Evolutionary conservation across 768 basidiomycete species (phyloP).

Genomic region (Kwoniella dendrophila): DNA sequence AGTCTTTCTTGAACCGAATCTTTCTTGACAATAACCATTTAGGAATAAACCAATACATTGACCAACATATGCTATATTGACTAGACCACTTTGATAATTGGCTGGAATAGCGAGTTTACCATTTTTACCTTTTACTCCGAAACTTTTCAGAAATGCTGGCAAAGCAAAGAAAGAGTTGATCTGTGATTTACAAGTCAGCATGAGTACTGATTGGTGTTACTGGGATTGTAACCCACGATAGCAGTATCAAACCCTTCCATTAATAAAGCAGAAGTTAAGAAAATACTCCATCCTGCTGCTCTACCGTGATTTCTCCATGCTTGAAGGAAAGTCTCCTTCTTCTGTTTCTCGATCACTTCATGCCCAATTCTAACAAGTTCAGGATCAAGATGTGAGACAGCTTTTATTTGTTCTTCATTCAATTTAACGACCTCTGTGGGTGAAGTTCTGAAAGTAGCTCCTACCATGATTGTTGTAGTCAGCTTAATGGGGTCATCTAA

Average conservation of each 20-base stretch:
- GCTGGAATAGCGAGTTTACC: conserved; percentile 47
- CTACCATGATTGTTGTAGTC: conserved; percentile 3
- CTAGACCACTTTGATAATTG: conserved; percentile 48
- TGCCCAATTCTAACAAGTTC: conserved; percentile 31
- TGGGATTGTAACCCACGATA: conserved; percentile 17
- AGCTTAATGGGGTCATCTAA: not conserved
- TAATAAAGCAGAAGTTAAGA: conserved; percentile 29
- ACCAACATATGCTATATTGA: conserved; percentile 48
- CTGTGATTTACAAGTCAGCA: conserved; percentile 6
- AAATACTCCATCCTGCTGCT: conserved; percentile 32
- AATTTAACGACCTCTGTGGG: conserved; percentile 4
- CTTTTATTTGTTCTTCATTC: conserved; percentile 24
- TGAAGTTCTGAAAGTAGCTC: not conserved
- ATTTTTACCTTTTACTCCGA: conserved; percentile 23
- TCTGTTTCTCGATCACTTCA: conserved; percentile 26
- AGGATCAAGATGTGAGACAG: conserved; percentile 27
- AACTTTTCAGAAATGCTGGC: conserved; percentile 23
- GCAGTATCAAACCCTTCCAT: conserved; percentile 40
- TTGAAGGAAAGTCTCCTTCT: conserved; percentile 25
- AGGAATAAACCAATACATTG: conserved; percentile 38
- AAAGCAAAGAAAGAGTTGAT: conserved; percentile 36
- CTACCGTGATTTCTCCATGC: conserved; percentile 34
- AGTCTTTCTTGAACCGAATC: conserved; percentile 24
- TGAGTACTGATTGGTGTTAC: not conserved
- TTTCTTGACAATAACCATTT: conserved; percentile 31